These are phyloP conservation scores for Dunaliella primolecta DNA, from an alignment of 139 green algal species.

Conservation along the genomic window DNA sequence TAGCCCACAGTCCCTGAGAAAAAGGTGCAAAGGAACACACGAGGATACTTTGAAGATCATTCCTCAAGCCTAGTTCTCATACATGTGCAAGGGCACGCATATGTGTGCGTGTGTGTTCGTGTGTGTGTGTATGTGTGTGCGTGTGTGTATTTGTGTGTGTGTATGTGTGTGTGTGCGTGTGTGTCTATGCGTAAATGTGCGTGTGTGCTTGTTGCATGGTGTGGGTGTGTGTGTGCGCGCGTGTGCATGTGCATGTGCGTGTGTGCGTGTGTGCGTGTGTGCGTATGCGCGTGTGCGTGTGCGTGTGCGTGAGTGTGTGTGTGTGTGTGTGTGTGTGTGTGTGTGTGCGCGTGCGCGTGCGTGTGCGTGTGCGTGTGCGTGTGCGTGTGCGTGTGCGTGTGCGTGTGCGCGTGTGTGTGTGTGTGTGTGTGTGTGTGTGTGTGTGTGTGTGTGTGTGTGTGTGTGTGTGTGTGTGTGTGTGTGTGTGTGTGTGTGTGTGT, in stretches of 20 bases:
- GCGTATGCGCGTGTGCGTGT: not conserved
- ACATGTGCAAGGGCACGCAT: not conserved
- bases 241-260: not conserved
- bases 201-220: no score
- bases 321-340: no score
- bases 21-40: not conserved
- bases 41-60: conserved; percentile 25
- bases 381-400: not conserved
- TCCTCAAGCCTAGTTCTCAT: conserved; percentile 17
- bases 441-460: not conserved
- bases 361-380: not conserved
- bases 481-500: no score
- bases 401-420: no score
- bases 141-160: no score
- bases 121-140: no score
- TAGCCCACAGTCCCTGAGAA: conserved; percentile 84
- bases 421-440: no score
- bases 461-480: not conserved
- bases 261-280: not conserved
- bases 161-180: not conserved
- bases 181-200: not conserved
- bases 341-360: not conserved
- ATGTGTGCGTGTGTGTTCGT: no score
- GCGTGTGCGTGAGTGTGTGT: not conserved
- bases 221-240: no score